Evolutionary conservation across 495 filamentous ascomycete species (phyloP).

Genomic region (Penicillium malachiteum): DNA sequence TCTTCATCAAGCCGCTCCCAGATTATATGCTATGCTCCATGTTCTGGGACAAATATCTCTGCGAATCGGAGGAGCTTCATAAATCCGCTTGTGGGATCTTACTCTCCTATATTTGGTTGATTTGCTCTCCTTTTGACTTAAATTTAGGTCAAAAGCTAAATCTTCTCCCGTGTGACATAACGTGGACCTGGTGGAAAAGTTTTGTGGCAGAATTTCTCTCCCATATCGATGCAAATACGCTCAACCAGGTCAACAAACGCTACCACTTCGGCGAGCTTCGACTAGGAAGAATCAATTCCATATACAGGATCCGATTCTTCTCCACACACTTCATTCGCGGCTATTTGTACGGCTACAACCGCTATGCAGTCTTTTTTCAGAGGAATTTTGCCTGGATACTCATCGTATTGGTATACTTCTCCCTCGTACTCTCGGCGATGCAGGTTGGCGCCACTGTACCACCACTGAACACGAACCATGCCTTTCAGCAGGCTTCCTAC

Average conservation of each 20-base stretch:
- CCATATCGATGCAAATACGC: conserved; percentile 6
- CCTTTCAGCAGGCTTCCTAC: conserved; percentile 50
- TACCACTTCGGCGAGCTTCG: conserved; percentile 49
- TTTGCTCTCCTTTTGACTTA: conserved; percentile 6
- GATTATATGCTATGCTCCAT: conserved; percentile 3
- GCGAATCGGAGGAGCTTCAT: conserved; percentile 5
- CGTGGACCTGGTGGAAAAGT: conserved; percentile 9
- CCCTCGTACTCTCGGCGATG: conserved; percentile 55
- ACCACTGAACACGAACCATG: conserved; percentile 28
- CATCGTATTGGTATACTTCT: conserved; percentile 47
- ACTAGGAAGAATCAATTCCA: conserved; percentile 24
- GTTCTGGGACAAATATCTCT: conserved; percentile 13
- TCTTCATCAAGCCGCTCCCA: conserved; percentile 12
- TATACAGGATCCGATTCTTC: conserved; percentile 13
- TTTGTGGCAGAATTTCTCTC: conserved; percentile 6
- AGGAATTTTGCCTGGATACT: conserved; percentile 50
- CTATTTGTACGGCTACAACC: conserved; percentile 13
- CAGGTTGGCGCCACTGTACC: conserved; percentile 55
- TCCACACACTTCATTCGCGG: conserved; percentile 1
- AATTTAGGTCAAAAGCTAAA: conserved; percentile 7
- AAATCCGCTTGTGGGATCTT: conserved; percentile 10
- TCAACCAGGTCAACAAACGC: conserved; percentile 31
- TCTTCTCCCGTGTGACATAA: conserved; percentile 10
- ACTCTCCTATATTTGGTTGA: conserved; percentile 9
- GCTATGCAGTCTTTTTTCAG: conserved; percentile 28